Evolutionary conservation across 148 eudicot species (phyloP).

Genomic region (Amaranthus palmeri): DNA sequence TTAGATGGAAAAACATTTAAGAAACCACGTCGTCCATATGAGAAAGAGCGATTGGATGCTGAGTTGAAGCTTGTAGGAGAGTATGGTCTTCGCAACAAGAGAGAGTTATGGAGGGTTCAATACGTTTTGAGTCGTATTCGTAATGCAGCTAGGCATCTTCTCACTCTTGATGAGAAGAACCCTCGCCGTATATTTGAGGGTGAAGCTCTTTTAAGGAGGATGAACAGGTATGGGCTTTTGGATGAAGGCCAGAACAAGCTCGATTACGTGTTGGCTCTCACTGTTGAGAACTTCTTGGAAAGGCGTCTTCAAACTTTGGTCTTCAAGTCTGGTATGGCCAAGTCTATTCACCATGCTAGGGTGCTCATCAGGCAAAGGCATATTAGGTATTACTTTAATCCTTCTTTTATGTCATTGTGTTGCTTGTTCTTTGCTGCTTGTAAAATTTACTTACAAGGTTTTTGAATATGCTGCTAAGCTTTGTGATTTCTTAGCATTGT

Average conservation of each 20-base stretch:
- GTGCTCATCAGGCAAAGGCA: conserved; percentile 74
- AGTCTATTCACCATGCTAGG: conserved; percentile 75
- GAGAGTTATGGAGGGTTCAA: conserved; percentile 74
- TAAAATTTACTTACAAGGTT: not conserved
- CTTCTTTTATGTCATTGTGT: not conserved
- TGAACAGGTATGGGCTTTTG: conserved; percentile 51
- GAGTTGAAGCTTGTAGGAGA: conserved; percentile 69
- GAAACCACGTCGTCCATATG: conserved; percentile 75
- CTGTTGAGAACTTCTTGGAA: conserved; percentile 70
- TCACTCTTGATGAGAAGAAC: conserved; percentile 68
- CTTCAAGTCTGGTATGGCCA: conserved; percentile 74
- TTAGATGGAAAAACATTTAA: conserved; percentile 66
- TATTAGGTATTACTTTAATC: conserved; percentile 37
- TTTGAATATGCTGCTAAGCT: too few relatives aligned
- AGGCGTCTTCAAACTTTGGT: conserved; percentile 70
- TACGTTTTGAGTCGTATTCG: conserved; percentile 62
- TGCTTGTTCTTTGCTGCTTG: not conserved
- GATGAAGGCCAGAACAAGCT: conserved; percentile 72
- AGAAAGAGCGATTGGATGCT: conserved; percentile 70
- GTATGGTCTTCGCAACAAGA: conserved; percentile 64
- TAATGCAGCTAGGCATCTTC: conserved; percentile 57
- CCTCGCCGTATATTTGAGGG: conserved; percentile 70
- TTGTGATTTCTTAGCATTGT: too few relatives aligned
- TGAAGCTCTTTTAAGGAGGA: conserved; percentile 67
- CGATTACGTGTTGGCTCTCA: conserved; percentile 64